Percentiles rank a stretch among this genome's conserved stretches.
phyloP scores from a whole-genome alignment of 2,329 filamentous ascomycete species.

The Alternaria arborescens region DNA sequence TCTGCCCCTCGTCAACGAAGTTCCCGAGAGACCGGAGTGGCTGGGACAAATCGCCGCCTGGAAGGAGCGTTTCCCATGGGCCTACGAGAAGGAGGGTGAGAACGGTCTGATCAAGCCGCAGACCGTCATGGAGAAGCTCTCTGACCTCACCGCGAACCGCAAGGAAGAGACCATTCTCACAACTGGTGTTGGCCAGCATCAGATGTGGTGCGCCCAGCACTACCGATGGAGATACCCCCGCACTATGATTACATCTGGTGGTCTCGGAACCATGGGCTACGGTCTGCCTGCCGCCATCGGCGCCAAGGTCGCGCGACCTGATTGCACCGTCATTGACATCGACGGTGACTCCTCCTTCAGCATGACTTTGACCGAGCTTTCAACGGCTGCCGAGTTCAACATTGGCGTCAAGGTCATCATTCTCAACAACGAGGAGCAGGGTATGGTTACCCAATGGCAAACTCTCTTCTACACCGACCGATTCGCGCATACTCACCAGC shows the following conservation, averaged over 20 bases:
- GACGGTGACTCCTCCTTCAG: slow-evolving; percentile 99
- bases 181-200: slow-evolving; percentile 96
- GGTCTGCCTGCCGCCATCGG: slow-evolving; percentile 95
- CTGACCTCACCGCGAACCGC: slow-evolving; percentile 78
- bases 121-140: slow-evolving; percentile 88
- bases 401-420: slow-evolving; percentile 96
- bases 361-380: slow-evolving; percentile 97
- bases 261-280: slow-evolving; percentile 95
- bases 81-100: slow-evolving; percentile 80
- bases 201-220: slow-evolving; percentile 99
- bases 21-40: slow-evolving; percentile 79
- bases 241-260: slow-evolving; percentile 95
- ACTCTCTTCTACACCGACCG: slow-evolving; percentile 96
- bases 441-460: slow-evolving; percentile 99
- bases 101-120: slow-evolving; percentile 92
- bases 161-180: slow-evolving; percentile 88
- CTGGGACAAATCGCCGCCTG: slow-evolving; percentile 87
- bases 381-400: slow-evolving; percentile 92
- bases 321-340: slow-evolving; percentile 91
- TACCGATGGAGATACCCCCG: slow-evolving; percentile 93
- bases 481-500: slow-evolving; percentile 90
- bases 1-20: slow-evolving; percentile 73
- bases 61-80: slow-evolving; percentile 90
- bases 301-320: slow-evolving; percentile 84
- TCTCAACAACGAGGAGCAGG: slow-evolving; percentile 96